Percentiles rank a stretch among this genome's conserved stretches.
Conservation (phyloP, 371 early-diverging fungal genomes). For the Saksenaea vasiformis region DNA sequence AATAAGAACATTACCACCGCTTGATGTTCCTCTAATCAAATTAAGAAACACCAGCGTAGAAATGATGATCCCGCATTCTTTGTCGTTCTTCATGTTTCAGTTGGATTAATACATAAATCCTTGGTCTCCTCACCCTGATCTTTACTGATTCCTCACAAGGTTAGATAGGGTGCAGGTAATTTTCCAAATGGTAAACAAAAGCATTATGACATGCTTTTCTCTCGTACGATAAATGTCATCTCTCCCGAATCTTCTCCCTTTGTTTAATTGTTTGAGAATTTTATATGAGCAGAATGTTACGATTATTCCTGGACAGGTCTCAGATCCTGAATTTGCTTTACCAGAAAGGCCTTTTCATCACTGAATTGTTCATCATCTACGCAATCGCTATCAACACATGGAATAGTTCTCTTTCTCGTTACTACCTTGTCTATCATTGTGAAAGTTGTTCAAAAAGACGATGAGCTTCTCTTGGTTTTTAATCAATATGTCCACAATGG, state of each 20-base stretch:
- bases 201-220: too few relatives aligned
- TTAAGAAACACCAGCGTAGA: too few relatives aligned
- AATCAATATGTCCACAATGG: constrained; percentile 86
- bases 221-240: too few relatives aligned
- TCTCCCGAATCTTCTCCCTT: background rate
- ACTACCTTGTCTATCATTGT: constrained; percentile 91
- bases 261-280: background rate
- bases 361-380: constrained; percentile 97
- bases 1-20: too few relatives aligned
- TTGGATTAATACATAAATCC: too few relatives aligned
- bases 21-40: too few relatives aligned
- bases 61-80: too few relatives aligned
- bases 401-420: background rate
- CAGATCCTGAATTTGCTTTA: constrained; percentile 84
- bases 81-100: too few relatives aligned
- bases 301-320: constrained; percentile 43
- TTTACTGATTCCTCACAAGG: too few relatives aligned
- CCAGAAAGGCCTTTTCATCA: constrained; percentile 95
- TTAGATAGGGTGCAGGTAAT: too few relatives aligned
- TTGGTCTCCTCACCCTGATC: too few relatives aligned
- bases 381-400: background rate
- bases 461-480: constrained; percentile 94
- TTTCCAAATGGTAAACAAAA: too few relatives aligned
- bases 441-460: constrained; percentile 85
- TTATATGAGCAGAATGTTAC: background rate